Conservation (phyloP, 352 stramenopile genomes). For the Phytophthora quininea region DNA sequence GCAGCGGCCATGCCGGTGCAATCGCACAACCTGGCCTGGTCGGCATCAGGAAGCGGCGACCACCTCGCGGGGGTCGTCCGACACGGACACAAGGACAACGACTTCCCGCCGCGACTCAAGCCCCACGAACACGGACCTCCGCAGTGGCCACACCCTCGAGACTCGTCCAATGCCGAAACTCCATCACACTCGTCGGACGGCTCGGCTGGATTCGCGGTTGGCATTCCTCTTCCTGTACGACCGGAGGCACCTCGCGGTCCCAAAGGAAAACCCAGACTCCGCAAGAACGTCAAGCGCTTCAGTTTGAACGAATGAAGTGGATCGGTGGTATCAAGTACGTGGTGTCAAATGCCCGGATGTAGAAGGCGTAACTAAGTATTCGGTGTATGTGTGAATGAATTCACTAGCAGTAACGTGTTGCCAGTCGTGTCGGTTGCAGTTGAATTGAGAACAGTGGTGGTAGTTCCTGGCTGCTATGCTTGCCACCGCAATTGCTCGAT, state of each 20-base stretch:
- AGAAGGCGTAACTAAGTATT: no score
- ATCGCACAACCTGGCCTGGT: not conserved
- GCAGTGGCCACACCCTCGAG: not conserved
- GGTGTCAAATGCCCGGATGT: no score
- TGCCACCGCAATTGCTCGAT: not conserved
- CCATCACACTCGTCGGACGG: not conserved
- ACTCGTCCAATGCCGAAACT: not conserved
- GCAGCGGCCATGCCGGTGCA: not conserved
- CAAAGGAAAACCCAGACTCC: not conserved
- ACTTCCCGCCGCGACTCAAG: not conserved
- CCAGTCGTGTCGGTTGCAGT: no score
- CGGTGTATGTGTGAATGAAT: no score
- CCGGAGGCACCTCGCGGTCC: not conserved
- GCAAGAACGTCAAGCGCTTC: not conserved
- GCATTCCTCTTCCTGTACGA: not conserved
- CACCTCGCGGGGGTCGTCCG: not conserved
- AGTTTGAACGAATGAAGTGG: not conserved
- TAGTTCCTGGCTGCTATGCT: no score
- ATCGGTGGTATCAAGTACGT: no score
- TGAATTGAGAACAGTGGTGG: no score
- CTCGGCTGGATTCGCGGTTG: not conserved
- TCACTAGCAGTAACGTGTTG: no score
- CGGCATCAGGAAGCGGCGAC: not conserved
- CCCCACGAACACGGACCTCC: not conserved
- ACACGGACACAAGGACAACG: not conserved